These are phyloP conservation scores for Alternaria viburni DNA, from an alignment of 2,329 filamentous ascomycete species.

Conservation along the genomic window DNA sequence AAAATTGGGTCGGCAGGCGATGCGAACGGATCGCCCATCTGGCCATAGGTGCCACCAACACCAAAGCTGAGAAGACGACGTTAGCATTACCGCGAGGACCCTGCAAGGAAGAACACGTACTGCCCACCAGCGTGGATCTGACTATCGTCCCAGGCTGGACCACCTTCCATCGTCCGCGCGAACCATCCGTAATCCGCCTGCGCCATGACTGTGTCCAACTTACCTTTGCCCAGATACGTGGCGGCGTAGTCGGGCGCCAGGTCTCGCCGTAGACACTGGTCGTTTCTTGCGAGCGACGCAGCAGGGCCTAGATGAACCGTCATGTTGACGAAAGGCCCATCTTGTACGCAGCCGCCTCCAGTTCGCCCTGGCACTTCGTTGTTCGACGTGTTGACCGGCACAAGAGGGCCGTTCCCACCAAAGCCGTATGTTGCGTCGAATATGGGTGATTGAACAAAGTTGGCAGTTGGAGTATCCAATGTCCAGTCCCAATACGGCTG, in stretches of 20 bases:
- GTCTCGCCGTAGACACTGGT: background rate
- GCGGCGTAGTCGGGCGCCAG: background rate
- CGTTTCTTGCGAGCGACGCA: background rate
- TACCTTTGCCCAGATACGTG: background rate
- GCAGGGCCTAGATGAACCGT: background rate
- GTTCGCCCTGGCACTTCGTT: background rate
- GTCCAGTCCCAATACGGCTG: background rate
- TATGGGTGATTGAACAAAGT: background rate
- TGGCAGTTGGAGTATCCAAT: background rate
- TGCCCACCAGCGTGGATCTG: constrained; percentile 11
- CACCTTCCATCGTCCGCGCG: constrained; percentile 5
- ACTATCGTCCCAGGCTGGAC: constrained; percentile 4
- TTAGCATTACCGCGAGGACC: background rate
- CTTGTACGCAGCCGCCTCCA: background rate
- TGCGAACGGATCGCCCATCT: background rate
- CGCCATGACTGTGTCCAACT: background rate
- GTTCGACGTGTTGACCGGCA: background rate
- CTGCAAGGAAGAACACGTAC: background rate
- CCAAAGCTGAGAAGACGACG: background rate
- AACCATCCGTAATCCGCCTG: constrained; percentile 15
- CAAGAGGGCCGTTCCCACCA: background rate
- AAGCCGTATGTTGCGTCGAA: background rate
- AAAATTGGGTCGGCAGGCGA: background rate
- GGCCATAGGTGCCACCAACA: background rate
- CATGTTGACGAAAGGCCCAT: background rate